Base-by-base conservation (phyloP, 257 asterid species). In the Nicotiana obtusifolia region DNA sequence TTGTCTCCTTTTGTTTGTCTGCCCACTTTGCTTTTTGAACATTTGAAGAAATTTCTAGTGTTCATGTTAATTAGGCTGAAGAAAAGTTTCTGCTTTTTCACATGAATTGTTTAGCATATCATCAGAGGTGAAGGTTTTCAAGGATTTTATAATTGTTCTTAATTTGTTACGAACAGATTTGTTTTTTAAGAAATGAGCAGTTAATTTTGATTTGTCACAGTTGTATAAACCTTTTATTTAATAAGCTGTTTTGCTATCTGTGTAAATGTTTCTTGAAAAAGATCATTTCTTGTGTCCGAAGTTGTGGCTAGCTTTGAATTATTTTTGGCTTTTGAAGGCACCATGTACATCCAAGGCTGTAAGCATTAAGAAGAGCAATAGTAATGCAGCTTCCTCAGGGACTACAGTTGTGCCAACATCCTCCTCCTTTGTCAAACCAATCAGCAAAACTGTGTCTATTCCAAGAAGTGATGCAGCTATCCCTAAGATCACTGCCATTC, bases 311-410 rank as follows among this genome's bases (percentile, higher is more conserved):
- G 67, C 22, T 61, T 76, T 47, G 61, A 8, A 64, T 53, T 53
- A 26, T 41, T 56, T 69, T 78, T 86, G 83, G 64, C 82, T 67
- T 73, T 71, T 84, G 44, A 64, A 95, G 99, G 95, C 83, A 80
- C 97, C 93, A 64, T 88, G 93, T 83, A 85, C 92, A 5, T 71
- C 90, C 28, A 95, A 95, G 84, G 84, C 88, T 3, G 93, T 87
- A 30, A 84, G 89, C 89, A 88, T 88, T 86, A 92, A 90, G 92
- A 95, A 92, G 88, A 91, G 91, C 24, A 81, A 87, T 33, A 73
- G 24, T n/a, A 90, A 82, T 85, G 86, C 83, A 15, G 84, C 90
- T 30, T 22, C 78, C 37, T 71, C 78, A 14, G n/a, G 19, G 56
- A 68, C 56, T 37, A 52, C n/a, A 35, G 37, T 71, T 20, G 37